Conservation (phyloP, 345 rosid genomes). For the Clausena lansium region DNA sequence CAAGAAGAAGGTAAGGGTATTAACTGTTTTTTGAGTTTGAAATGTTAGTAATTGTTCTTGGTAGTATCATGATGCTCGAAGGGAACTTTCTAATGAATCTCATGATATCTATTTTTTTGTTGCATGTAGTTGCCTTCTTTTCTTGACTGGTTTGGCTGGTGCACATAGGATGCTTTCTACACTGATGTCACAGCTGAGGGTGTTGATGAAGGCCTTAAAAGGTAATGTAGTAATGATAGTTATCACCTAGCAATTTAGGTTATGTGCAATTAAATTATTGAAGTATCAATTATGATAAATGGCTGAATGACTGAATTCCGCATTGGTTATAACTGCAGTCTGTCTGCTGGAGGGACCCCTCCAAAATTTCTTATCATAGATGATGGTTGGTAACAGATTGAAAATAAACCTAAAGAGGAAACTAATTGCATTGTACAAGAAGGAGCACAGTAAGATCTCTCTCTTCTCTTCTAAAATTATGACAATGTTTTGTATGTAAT, state of each 20-base stretch:
- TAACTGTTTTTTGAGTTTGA: neutral
- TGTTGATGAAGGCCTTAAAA: conserved; percentile 84
- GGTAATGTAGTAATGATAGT: conserved; percentile 40
- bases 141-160: conserved; percentile 99
- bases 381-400: conserved; percentile 99
- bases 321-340: conserved; percentile 49
- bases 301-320: conserved; percentile 18
- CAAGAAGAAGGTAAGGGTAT: conserved; percentile 64
- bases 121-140: conserved; percentile 69
- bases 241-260: conserved; percentile 1
- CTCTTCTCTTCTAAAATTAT: conserved; percentile 1
- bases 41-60: neutral
- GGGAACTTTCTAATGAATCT: neutral
- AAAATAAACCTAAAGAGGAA: conserved; percentile 67
- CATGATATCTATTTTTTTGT: conserved; percentile 17
- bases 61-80: neutral
- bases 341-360: conserved; percentile 87
- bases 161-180: conserved; percentile 99
- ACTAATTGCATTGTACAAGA: conserved; percentile 64
- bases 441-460: conserved; percentile 91
- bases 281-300: neutral
- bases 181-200: conserved; percentile 97
- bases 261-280: neutral
- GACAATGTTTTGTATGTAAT: neutral
- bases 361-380: conserved; percentile 92